A percentile compares a stretch with the other conserved stretches of the same genome.
Conservation (phyloP, 169 alveolate species). For the Pseudocohnilembus persalinus region DNA sequence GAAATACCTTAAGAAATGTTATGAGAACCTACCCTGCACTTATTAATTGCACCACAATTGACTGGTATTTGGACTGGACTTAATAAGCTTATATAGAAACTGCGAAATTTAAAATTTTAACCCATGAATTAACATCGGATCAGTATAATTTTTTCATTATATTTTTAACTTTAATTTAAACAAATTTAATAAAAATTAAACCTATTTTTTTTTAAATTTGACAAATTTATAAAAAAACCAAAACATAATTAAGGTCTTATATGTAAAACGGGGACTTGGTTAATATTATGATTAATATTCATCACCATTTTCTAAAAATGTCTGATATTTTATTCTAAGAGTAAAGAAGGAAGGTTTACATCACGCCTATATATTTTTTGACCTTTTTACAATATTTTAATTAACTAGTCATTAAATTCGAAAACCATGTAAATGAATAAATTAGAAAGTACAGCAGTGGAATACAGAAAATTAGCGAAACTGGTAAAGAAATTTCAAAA, state of each 20-base stretch:
- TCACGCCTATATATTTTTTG: conserved; percentile 77
- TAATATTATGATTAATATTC: conserved; percentile 58
- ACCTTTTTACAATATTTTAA: conserved; percentile 59
- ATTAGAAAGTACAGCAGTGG: conserved; percentile 74
- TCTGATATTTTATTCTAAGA: conserved; percentile 53
- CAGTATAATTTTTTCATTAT: conserved; percentile 36
- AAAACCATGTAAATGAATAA: conserved; percentile 54
- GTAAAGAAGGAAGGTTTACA: conserved; percentile 70
- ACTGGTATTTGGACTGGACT: conserved; percentile 90
- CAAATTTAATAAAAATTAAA: too few relatives aligned
- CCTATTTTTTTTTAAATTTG: too few relatives aligned
- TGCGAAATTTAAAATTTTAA: conserved; percentile 63
- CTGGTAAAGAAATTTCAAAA: conserved; percentile 71
- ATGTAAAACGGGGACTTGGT: conserved; percentile 17
- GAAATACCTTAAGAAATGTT: conserved; percentile 66
- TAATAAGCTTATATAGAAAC: conserved; percentile 82
- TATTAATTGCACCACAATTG: conserved; percentile 81
- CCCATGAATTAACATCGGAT: conserved; percentile 50
- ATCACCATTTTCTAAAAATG: conserved; percentile 61
- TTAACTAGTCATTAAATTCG: conserved; percentile 47
- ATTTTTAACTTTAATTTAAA: too few relatives aligned
- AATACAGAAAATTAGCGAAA: conserved; percentile 65
- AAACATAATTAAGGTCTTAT: background rate
- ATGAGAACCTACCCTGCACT: conserved; percentile 79
- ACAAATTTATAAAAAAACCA: too few relatives aligned